Evolutionary conservation across 176 grass and related monocot genomes (phyloP), one percentile per base, ranked within the genome.

Genomic region (Cenchrus americanus): DNA sequence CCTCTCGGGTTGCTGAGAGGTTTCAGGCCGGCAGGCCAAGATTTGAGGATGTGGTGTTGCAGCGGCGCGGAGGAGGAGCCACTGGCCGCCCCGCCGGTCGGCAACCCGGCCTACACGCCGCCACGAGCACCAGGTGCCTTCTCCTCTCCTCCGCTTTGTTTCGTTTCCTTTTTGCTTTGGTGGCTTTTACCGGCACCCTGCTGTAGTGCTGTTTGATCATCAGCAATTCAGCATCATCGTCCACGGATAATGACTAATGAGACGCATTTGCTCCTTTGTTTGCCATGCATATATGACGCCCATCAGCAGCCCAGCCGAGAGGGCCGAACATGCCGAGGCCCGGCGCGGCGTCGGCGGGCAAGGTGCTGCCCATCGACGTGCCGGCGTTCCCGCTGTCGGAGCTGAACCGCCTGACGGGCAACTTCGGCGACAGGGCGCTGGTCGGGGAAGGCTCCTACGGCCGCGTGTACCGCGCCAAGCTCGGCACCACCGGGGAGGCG

Each of bases 371-470:
- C 9, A 92, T 98, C 71, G 93, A 98, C 69, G 79, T 95, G 40
- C 96, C 93, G 8, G 55, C 87, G 8, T 69, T 95, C 21, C 11
- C 83, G 21, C 72, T 98, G 71, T 48, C 87, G 47, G 96, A 98
- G 75, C 91, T 98, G 32, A 95, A 95, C 73, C 84, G 85, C 1
- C 69, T 94, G 1, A 98, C 96, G 9, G 65, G 30, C 62, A 92
- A 90, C 84, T 98, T 98, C 34, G 87, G 89, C 6, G 69, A 86
- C 53, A 79, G 89, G 12, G 78, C 91, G n/a, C 87, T 95, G 69
- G 90, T 98, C 34, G 91, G 96, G 12, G 96, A 98, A 59, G 96
- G 93, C 15, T 98, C 96, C 18, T 98, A 98, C 80, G 96, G 96
- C 15, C 91, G 83, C 30, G 93, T 98, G n/a, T 98, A 85, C 71